A percentile compares a stretch with the other conserved stretches of the same genome.
Conservation (phyloP, 208 protist genomes). For the Leishmania aethiopica region DNA sequence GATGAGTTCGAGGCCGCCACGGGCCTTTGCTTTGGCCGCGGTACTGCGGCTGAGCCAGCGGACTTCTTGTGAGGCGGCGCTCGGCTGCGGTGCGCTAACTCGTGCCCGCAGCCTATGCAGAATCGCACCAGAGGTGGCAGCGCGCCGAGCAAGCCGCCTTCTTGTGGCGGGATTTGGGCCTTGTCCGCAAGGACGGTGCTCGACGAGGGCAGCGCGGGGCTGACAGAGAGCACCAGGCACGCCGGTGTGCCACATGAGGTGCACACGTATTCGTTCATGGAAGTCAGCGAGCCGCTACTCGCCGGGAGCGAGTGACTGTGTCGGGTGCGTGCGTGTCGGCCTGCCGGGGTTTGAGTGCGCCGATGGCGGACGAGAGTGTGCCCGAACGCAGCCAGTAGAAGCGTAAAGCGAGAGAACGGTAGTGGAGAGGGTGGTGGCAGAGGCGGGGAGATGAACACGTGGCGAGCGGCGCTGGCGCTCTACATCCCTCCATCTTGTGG, state of each 20-base stretch:
- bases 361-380: background rate
- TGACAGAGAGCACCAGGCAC: conserved; percentile 18
- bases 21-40: background rate
- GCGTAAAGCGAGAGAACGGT: background rate
- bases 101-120: conserved; percentile 7
- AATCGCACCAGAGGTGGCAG: background rate
- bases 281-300: background rate
- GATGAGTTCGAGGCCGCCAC: background rate
- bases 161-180: background rate
- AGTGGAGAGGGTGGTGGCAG: background rate
- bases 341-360: background rate
- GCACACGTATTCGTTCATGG: background rate
- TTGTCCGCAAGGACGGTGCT: background rate
- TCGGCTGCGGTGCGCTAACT: background rate
- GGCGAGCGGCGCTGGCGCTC: background rate
- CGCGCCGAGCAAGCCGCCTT: background rate
- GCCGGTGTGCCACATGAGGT: conserved; percentile 1
- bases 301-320: background rate
- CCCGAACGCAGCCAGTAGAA: background rate
- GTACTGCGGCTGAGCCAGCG: background rate
- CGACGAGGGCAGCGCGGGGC: background rate
- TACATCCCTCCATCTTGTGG: background rate
- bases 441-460: background rate
- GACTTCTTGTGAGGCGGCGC: background rate
- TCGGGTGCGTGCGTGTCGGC: background rate